Percentiles rank a stretch among this genome's conserved stretches.
Conservation (phyloP, 176 grass and related monocot genomes). For the Cocos nucifera region DNA sequence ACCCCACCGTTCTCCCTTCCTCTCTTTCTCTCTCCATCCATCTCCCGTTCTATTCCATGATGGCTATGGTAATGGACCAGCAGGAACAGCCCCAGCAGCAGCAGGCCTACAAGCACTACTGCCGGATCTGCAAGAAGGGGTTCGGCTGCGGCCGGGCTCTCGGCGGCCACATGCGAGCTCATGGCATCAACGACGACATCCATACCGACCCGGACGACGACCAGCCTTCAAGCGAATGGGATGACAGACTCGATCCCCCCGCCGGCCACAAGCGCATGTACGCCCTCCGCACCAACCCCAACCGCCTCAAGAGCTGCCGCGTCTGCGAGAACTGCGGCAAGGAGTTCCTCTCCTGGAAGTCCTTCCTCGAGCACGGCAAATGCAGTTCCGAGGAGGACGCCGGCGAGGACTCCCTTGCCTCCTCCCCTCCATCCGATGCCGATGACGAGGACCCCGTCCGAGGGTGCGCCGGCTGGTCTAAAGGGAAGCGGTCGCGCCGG, state of each 20-base stretch:
- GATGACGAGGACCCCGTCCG: slow-evolving; percentile 2
- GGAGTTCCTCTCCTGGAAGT: slow-evolving; percentile 58
- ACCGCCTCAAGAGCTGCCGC: slow-evolving; percentile 44
- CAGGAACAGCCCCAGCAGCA: slow-evolving; percentile 11
- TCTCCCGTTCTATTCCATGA: slow-evolving; percentile 7
- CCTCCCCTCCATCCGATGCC: slow-evolving; percentile 16
- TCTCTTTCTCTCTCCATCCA: background rate
- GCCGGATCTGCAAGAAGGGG: slow-evolving; percentile 75
- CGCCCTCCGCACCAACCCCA: slow-evolving; percentile 57
- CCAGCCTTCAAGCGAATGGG: slow-evolving; percentile 13
- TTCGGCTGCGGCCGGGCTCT: slow-evolving; percentile 75
- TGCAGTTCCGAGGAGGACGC: slow-evolving; percentile 43
- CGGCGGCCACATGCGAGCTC: slow-evolving; percentile 85
- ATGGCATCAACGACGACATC: slow-evolving; percentile 43
- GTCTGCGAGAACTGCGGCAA: slow-evolving; percentile 64
- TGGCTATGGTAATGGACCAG: slow-evolving; percentile 51
- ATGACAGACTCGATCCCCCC: slow-evolving; percentile 9
- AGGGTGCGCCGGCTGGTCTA: slow-evolving; percentile 30
- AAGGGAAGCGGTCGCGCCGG: slow-evolving; percentile 51
- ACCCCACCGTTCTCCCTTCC: background rate
- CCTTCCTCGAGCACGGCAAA: slow-evolving; percentile 52
- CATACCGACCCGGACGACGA: slow-evolving; percentile 8
- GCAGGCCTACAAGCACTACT: slow-evolving; percentile 58
- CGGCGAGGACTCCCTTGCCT: slow-evolving; percentile 1
- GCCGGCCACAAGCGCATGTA: slow-evolving; percentile 36